phyloP scores from a whole-genome alignment of 2,329 filamentous ascomycete species.

The Hypoxylon sp. region DNA sequence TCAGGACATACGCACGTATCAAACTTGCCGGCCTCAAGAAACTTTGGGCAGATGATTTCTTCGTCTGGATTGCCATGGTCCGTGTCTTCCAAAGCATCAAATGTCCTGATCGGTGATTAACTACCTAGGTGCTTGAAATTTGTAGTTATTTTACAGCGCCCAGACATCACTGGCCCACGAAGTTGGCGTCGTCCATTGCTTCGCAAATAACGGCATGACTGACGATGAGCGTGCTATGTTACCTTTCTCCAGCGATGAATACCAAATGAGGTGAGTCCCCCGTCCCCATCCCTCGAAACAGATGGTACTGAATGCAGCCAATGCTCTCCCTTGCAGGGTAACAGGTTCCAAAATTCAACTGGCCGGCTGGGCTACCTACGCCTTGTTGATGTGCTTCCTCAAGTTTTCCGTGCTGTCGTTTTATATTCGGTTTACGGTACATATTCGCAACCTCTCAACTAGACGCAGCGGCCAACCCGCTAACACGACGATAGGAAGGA shows the following conservation, averaged over 20 bases:
- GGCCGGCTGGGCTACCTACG: conserved; percentile 62
- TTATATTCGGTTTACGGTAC: conserved; percentile 58
- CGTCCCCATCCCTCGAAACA: not conserved
- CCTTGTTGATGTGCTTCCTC: conserved; percentile 58
- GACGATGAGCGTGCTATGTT: conserved; percentile 54
- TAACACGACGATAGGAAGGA: too few species aligned
- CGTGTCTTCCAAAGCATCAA: conserved; percentile 17
- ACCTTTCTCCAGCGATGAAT: conserved; percentile 53
- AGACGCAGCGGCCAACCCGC: not conserved
- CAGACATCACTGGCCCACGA: conserved; percentile 58
- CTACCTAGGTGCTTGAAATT: conserved; percentile 1
- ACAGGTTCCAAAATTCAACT: conserved; percentile 61
- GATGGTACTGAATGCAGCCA: not conserved
- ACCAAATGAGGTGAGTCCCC: conserved; percentile 41
- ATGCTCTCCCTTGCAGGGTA: conserved; percentile 47
- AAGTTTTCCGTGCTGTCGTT: conserved; percentile 63
- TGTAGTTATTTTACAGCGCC: conserved; percentile 57
- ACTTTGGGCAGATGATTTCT: conserved; percentile 47
- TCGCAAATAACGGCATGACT: conserved; percentile 64
- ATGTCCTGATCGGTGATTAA: not conserved
- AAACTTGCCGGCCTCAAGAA: conserved; percentile 41
- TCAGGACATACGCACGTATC: conserved; percentile 29
- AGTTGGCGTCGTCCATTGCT: conserved; percentile 54
- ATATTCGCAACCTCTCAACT: not conserved
- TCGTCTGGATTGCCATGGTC: conserved; percentile 48